A percentile compares a stretch with the other conserved stretches of the same genome.
These are phyloP conservation scores for Thermomyces lanuginosus DNA, from an alignment of 2,329 filamentous ascomycete genomes.

Conservation along the genomic window DNA sequence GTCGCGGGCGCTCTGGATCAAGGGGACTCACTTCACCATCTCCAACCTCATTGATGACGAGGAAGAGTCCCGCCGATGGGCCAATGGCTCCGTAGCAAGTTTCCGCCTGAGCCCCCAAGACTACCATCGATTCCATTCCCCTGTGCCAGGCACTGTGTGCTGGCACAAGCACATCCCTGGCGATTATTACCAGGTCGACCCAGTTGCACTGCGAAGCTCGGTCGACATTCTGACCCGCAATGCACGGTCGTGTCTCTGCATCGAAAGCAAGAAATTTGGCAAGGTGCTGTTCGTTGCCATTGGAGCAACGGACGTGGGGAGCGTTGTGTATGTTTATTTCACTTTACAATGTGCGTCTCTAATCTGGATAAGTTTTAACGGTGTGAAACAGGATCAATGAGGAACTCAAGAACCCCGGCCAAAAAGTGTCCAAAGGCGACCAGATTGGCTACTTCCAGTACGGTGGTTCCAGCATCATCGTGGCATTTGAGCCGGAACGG, in stretches of 20 bases:
- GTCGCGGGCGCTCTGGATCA: constrained; percentile 26
- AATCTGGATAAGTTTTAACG: neutral
- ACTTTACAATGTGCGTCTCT: neutral
- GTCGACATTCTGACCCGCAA: constrained; percentile 26
- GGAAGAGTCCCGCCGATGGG: constrained; percentile 18
- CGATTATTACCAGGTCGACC: constrained; percentile 30
- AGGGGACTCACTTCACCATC: constrained; percentile 29
- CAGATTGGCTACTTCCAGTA: constrained; percentile 29
- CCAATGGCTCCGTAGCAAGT: constrained; percentile 23
- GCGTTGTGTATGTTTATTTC: constrained; percentile 19
- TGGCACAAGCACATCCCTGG: constrained; percentile 25
- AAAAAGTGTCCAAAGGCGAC: constrained; percentile 23
- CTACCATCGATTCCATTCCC: constrained; percentile 32
- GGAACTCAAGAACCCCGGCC: constrained; percentile 15
- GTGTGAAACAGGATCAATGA: constrained; percentile 17
- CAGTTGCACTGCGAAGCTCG: constrained; percentile 16
- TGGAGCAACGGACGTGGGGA: constrained; percentile 25
- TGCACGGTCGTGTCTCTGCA: constrained; percentile 22
- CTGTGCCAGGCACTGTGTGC: constrained; percentile 25
- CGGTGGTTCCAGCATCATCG: constrained; percentile 26
- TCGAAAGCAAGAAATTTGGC: constrained; percentile 25
- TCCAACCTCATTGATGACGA: constrained; percentile 22
- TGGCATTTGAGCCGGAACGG: constrained; percentile 23
- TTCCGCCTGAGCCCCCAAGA: constrained; percentile 30
- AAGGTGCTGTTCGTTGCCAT: constrained; percentile 29